Evolutionary conservation across 2,329 filamentous ascomycete genomes (phyloP).

Genomic region (Tolypocladium ovalisporum): DNA sequence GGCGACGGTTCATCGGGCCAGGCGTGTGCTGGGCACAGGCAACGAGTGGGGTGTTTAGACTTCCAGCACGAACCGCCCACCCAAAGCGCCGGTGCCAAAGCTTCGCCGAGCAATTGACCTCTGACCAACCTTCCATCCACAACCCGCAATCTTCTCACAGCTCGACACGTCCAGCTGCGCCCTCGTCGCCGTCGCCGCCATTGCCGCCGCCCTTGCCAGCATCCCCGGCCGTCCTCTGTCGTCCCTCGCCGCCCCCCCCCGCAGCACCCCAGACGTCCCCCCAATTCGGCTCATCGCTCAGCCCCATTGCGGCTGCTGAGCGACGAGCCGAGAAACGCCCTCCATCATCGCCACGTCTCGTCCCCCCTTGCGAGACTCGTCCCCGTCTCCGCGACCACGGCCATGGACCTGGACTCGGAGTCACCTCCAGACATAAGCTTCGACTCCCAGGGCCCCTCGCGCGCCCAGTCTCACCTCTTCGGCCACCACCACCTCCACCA

Average conservation of each 20-base stretch:
- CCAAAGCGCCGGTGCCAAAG: not conserved
- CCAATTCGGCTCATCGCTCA: not conserved
- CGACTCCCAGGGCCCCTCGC: not conserved
- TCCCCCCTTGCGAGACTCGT: not conserved
- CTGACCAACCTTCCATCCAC: not conserved
- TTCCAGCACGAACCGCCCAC: not conserved
- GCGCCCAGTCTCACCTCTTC: not conserved
- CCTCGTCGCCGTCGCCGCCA: not conserved
- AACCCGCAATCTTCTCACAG: not conserved
- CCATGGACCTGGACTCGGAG: constrained; percentile 3
- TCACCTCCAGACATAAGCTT: not conserved
- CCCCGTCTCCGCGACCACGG: not conserved
- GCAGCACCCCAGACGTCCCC: not conserved
- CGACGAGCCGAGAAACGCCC: constrained; percentile 1
- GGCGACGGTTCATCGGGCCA: not conserved
- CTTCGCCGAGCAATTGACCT: not conserved
- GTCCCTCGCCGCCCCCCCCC: not conserved
- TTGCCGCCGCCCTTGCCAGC: not conserved
- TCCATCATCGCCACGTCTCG: not conserved
- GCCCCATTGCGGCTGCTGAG: too few species aligned
- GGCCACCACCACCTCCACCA: not conserved
- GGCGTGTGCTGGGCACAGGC: too few species aligned
- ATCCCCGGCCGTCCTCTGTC: not conserved
- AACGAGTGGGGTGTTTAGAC: too few species aligned
- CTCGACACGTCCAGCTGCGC: not conserved